Conservation (phyloP, 768 basidiomycete species). For the Boletellus ananas region DNA sequence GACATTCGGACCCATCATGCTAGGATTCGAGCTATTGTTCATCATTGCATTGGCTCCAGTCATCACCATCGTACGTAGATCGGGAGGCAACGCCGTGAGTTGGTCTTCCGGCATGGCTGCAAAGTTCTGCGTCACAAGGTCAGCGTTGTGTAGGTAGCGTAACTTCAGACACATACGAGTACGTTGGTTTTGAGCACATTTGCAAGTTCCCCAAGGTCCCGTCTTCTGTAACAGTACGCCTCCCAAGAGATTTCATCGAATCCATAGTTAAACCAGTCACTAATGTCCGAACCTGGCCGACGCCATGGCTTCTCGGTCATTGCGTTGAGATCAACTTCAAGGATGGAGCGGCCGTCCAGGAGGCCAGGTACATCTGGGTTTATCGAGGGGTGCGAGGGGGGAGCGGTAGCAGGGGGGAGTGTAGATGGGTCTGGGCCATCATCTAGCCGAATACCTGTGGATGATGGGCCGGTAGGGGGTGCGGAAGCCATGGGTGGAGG, state of each 20-base stretch:
- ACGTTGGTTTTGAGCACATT: slow-evolving; percentile 80
- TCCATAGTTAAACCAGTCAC: slow-evolving; percentile 99
- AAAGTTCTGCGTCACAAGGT: slow-evolving; percentile 53
- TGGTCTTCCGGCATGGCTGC: slow-evolving; percentile 81
- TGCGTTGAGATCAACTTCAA: slow-evolving; percentile 76
- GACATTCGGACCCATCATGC: slow-evolving; percentile 49
- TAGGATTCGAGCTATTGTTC: slow-evolving; percentile 52
- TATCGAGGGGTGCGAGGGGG: slow-evolving; percentile 76
- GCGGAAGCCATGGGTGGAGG: slow-evolving; percentile 17
- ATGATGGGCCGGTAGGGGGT: slow-evolving; percentile 19
- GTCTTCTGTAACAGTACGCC: slow-evolving; percentile 80
- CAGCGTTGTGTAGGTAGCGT: slow-evolving; percentile 1
- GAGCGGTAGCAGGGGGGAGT: slow-evolving; percentile 65
- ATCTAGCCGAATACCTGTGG: slow-evolving; percentile 27
- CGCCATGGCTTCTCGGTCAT: slow-evolving; percentile 89
- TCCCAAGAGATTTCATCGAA: slow-evolving; percentile 98
- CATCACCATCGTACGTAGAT: slow-evolving; percentile 85
- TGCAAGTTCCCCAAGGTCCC: slow-evolving; percentile 76
- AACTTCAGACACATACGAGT: slow-evolving; percentile 49
- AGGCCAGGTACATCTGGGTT: slow-evolving; percentile 64
- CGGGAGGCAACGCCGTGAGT: slow-evolving; percentile 70
- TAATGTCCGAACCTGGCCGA: slow-evolving; percentile 84
- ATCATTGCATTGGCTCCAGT: slow-evolving; percentile 77
- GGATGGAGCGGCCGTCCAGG: slow-evolving; percentile 72
- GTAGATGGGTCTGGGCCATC: slow-evolving; percentile 60